phyloP scores from a whole-genome alignment of 306 rosid species.

The Vigna hirtella region DNA sequence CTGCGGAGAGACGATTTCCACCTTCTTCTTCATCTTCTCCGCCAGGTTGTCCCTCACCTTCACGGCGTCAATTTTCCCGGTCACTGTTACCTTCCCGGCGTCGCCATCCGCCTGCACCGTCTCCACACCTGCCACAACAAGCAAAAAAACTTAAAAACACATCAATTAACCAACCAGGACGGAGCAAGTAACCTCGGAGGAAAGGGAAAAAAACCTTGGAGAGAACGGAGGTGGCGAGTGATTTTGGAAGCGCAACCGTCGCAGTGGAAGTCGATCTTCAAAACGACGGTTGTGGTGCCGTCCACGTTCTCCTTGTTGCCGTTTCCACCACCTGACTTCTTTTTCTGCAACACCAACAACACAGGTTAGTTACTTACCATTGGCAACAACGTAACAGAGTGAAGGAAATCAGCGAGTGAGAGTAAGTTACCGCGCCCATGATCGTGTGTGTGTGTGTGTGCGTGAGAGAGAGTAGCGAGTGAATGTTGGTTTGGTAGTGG shows the following conservation, averaged over 20 bases:
- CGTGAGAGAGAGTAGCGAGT: not conserved
- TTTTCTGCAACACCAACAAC: conserved; percentile 47
- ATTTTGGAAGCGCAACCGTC: conserved; percentile 78
- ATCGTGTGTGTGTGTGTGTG: not conserved
- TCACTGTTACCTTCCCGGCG: conserved; percentile 67
- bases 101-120: conserved; percentile 59
- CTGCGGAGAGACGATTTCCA: conserved; percentile 77
- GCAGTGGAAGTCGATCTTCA: conserved; percentile 77
- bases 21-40: conserved; percentile 76
- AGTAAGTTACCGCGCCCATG: conserved; percentile 42
- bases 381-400: not conserved
- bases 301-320: conserved; percentile 43
- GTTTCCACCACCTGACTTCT: conserved; percentile 48
- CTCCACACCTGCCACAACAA: conserved; percentile 63
- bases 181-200: not conserved
- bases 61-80: conserved; percentile 76
- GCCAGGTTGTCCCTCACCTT: conserved; percentile 63
- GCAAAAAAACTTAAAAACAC: not conserved
- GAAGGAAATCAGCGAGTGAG: not conserved
- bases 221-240: conserved; percentile 40
- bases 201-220: conserved; percentile 50
- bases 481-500: not conserved
- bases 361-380: not conserved
- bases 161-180: not conserved
- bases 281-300: conserved; percentile 50